phyloP scores from a whole-genome alignment of 1,284 basidiomycete genomes.

The Phylloboletellus chloephorus region DNA sequence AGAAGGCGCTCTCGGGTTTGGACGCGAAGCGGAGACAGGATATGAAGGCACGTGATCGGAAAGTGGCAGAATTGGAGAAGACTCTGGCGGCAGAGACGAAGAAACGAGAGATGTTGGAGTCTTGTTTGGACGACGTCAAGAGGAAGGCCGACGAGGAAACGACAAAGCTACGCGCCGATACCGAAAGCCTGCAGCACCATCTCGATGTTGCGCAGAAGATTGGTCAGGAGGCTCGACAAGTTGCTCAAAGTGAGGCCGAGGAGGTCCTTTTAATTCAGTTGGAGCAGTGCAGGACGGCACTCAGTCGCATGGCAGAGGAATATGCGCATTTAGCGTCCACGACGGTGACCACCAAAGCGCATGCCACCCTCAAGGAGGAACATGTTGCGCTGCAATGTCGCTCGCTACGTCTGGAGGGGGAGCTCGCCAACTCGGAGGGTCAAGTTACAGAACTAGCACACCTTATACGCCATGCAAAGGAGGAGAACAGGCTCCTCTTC shows the following conservation, averaged over 20 bases:
- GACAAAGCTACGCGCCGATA: slow-evolving; percentile 32
- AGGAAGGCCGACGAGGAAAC: slow-evolving; percentile 41
- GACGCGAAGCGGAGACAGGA: slow-evolving; percentile 53
- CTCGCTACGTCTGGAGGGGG: slow-evolving; percentile 54
- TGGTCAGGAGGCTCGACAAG: slow-evolving; percentile 31
- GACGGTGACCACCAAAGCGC: slow-evolving; percentile 39
- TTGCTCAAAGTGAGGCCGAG: slow-evolving; percentile 23
- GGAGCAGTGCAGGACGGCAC: slow-evolving; percentile 40
- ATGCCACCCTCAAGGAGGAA: slow-evolving; percentile 43
- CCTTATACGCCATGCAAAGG: slow-evolving; percentile 53
- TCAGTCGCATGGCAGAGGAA: slow-evolving; percentile 48
- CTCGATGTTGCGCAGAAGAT: slow-evolving; percentile 27
- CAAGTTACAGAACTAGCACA: slow-evolving; percentile 62
- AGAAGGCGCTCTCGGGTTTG: slow-evolving; percentile 43
- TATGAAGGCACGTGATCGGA: slow-evolving; percentile 47
- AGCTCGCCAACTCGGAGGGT: slow-evolving; percentile 59
- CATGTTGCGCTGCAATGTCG: slow-evolving; percentile 39
- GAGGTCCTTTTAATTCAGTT: slow-evolving; percentile 45
- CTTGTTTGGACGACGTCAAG: slow-evolving; percentile 40
- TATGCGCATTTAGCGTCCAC: slow-evolving; percentile 54
- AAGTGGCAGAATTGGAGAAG: slow-evolving; percentile 54
- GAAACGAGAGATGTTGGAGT: slow-evolving; percentile 44
- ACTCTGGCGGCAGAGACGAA: slow-evolving; percentile 44
- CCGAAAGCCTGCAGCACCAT: slow-evolving; percentile 34
- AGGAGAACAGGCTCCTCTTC: slow-evolving; percentile 45